Evolutionary conservation across 805 yeast genomes (phyloP), one percentile per base, ranked within the genome.

Genomic region (Saccharomyces eubayanus): DNA sequence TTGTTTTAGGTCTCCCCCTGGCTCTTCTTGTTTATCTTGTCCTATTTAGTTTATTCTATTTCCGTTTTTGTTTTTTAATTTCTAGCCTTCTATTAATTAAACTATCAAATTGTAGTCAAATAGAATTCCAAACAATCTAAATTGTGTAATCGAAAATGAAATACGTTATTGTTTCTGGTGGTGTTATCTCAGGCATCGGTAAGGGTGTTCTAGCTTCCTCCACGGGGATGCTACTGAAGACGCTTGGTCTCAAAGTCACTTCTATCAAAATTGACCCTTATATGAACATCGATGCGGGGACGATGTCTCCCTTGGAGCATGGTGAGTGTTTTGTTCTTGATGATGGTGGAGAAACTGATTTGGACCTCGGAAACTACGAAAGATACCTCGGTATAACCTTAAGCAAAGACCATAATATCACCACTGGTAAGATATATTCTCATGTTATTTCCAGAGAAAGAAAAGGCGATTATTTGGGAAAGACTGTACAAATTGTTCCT

Each of bases 181-280:
- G 99, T 81, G 99, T 94, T 64, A 94, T 94, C 63, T 88, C 96
- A 65, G 99, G 99, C 75, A 94, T 94, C 70, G 99, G 99, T 72
- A 94, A 94, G 72, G 99, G 99, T 73, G 99, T 94, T 59, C 79
- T 87, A 55, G 99, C 99, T 56, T 90, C 97, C 36, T 89, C 97
- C 56, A 94, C 98, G 31, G 99, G 99, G 56, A 83, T 94, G 74
- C 73, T 94, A 59, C 80, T 94, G 73, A 94, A 94, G 73, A 91
- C 99, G 45, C 75, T 89, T 55, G 99, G 99, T 57, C 79, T 87
- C 65, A 85, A 96, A 69, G 98, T 92, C 57, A 92, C 99, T 5
- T 90, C 98, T n/a, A 92, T 94, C 76, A 94, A 94, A 73, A 94
- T 94, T 66, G 99, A 94, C 76, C 99, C 99, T 45, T 94, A 94